Conservation (phyloP, 2,329 filamentous ascomycete genomes). For the Botrytis porri region DNA sequence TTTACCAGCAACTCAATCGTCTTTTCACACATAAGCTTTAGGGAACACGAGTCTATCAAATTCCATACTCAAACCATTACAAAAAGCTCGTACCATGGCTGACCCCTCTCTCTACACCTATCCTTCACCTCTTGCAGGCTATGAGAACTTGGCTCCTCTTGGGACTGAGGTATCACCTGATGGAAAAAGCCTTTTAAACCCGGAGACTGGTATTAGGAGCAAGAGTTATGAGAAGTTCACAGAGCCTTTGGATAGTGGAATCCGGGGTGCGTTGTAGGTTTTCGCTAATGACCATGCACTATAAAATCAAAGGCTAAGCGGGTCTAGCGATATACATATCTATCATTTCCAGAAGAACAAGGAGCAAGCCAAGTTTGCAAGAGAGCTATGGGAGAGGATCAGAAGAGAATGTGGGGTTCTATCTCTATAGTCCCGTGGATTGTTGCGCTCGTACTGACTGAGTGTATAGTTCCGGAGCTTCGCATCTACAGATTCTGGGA, state of each 20-base stretch:
- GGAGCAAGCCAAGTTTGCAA: slow-evolving; percentile 64
- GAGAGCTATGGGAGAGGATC: slow-evolving; percentile 73
- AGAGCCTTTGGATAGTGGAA: slow-evolving; percentile 63
- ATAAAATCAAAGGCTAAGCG: not conserved
- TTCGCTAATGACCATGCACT: not conserved
- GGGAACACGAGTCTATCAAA: not conserved
- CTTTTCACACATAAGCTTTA: not conserved
- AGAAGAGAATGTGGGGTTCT: slow-evolving; percentile 66
- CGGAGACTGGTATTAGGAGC: slow-evolving; percentile 57
- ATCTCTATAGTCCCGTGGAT: slow-evolving; percentile 3
- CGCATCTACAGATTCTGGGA: slow-evolving; percentile 79
- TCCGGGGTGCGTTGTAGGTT: slow-evolving; percentile 67
- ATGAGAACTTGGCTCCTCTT: slow-evolving; percentile 47
- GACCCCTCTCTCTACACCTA: slow-evolving; percentile 50
- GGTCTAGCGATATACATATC: slow-evolving; percentile 70
- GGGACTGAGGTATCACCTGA: slow-evolving; percentile 53
- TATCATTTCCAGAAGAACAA: slow-evolving; percentile 70
- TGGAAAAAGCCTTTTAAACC: slow-evolving; percentile 75
- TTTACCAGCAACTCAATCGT: not conserved
- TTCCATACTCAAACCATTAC: not conserved
- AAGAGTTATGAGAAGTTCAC: slow-evolving; percentile 68
- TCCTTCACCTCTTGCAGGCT: slow-evolving; percentile 52
- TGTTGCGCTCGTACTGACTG: not conserved
- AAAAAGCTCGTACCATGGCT: slow-evolving; percentile 40
- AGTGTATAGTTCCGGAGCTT: slow-evolving; percentile 69